These are phyloP conservation scores for Ceratocystis smalleyi DNA, from an alignment of 2,329 filamentous ascomycete species.

Conservation along the genomic window DNA sequence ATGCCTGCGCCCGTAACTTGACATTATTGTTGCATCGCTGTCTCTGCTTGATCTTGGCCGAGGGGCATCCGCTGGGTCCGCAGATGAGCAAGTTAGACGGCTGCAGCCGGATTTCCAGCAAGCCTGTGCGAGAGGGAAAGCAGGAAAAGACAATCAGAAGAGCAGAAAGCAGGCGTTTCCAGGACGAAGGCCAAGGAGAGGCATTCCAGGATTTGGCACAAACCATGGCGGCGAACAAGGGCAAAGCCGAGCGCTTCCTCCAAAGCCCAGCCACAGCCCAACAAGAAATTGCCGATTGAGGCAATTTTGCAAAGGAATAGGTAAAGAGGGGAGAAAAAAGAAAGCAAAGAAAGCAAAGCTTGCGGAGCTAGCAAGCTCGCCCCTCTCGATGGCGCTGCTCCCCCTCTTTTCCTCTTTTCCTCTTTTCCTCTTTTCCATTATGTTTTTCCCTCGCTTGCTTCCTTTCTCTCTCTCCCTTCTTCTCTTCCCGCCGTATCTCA, in stretches of 20 bases:
- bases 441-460: too few relatives aligned
- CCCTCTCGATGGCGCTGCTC: not conserved
- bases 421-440: too few relatives aligned
- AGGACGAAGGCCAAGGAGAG: not conserved
- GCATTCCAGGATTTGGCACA: not conserved
- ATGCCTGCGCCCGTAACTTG: not conserved
- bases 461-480: not conserved
- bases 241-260: not conserved
- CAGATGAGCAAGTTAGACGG: not conserved
- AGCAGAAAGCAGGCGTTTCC: not conserved
- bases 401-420: not conserved
- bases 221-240: not conserved
- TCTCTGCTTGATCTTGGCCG: slow-evolving; percentile 1
- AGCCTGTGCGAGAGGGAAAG: not conserved
- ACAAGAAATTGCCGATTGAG: not conserved
- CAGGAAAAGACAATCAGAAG: not conserved
- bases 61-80: not conserved
- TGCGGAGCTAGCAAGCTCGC: not conserved
- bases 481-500: not conserved
- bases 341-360: not conserved
- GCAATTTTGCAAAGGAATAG: not conserved
- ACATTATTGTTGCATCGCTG: not conserved
- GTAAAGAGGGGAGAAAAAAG: not conserved
- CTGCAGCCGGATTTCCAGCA: not conserved
- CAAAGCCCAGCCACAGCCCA: not conserved